Evolutionary conservation across 202 grass and related monocot species (phyloP).

Genomic region (Schoenoplectus triqueter): DNA sequence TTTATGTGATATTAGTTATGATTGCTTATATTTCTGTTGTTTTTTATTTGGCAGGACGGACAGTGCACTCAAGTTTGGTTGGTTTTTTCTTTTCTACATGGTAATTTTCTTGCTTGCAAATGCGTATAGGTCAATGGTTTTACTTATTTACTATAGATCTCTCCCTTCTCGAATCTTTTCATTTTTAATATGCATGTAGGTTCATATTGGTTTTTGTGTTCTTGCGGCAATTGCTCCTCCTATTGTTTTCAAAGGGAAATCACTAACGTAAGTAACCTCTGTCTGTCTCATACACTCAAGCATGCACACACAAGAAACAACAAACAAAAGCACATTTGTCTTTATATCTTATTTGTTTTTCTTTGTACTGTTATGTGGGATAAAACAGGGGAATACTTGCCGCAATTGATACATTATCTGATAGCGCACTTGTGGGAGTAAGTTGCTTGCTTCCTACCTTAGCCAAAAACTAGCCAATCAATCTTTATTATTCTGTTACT

Average conservation of each 20-base stretch:
- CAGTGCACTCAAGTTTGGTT: slow-evolving; percentile 74
- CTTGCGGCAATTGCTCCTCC: slow-evolving; percentile 78
- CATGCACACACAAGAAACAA: background rate
- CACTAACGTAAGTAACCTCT: slow-evolving; percentile 61
- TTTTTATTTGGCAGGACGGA: slow-evolving; percentile 66
- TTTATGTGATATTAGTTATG: slow-evolving; percentile 29
- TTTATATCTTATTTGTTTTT: slow-evolving; percentile 16
- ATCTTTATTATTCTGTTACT: background rate
- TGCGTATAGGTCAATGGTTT: background rate
- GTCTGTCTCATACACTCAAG: slow-evolving; percentile 11
- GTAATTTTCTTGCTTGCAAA: slow-evolving; percentile 45
- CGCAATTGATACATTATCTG: slow-evolving; percentile 54
- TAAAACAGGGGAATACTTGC: slow-evolving; percentile 69
- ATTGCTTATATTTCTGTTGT: slow-evolving; percentile 33
- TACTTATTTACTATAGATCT: slow-evolving; percentile 31
- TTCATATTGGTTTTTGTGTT: slow-evolving; percentile 83
- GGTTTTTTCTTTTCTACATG: slow-evolving; percentile 85
- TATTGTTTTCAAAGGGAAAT: slow-evolving; percentile 77
- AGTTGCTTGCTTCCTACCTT: slow-evolving; percentile 28
- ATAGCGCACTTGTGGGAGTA: slow-evolving; percentile 54
- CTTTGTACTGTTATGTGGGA: slow-evolving; percentile 33
- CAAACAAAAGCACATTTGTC: slow-evolving; percentile 6
- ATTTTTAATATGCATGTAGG: slow-evolving; percentile 48
- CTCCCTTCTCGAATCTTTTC: slow-evolving; percentile 32
- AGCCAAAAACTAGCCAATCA: background rate